phyloP scores from a whole-genome alignment of 169 alveolate genomes.

The Plasmodium chabaudi region DNA sequence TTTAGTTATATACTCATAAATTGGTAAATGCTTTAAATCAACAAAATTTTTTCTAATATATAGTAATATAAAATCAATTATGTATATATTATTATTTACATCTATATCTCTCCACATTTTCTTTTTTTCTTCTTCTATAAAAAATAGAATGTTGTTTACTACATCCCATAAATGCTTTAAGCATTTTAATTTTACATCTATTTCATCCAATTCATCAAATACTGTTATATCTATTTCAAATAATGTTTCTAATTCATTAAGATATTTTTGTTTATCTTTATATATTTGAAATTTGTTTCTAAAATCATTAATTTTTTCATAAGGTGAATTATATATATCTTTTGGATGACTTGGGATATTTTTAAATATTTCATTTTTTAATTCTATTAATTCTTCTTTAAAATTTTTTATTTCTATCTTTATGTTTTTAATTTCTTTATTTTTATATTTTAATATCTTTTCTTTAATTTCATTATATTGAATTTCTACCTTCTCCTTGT shows the following conservation, averaged over 20 bases:
- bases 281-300: constrained; percentile 85
- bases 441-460: constrained; percentile 81
- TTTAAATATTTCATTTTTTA: constrained; percentile 80
- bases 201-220: constrained; percentile 92
- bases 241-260: constrained; percentile 93
- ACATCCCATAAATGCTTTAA: constrained; percentile 96
- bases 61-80: constrained; percentile 88
- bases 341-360: constrained; percentile 77
- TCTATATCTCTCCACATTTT: constrained; percentile 95
- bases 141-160: constrained; percentile 87
- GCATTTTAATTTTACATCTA: constrained; percentile 89
- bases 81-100: constrained; percentile 91
- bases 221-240: constrained; percentile 93
- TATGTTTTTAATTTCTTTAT: constrained; percentile 62
- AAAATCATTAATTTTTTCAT: constrained; percentile 86
- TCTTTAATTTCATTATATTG: constrained; percentile 89
- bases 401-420: constrained; percentile 41
- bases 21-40: constrained; percentile 92
- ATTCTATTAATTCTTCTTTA: constrained; percentile 78
- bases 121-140: constrained; percentile 94
- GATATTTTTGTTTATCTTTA: constrained; percentile 89
- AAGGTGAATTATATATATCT: constrained; percentile 81
- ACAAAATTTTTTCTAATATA: constrained; percentile 91
- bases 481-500: constrained; percentile 90
- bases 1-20: constrained; percentile 91